Conservation (phyloP, 139 green algal species). For the Chlamydomonas sp. region DNA sequence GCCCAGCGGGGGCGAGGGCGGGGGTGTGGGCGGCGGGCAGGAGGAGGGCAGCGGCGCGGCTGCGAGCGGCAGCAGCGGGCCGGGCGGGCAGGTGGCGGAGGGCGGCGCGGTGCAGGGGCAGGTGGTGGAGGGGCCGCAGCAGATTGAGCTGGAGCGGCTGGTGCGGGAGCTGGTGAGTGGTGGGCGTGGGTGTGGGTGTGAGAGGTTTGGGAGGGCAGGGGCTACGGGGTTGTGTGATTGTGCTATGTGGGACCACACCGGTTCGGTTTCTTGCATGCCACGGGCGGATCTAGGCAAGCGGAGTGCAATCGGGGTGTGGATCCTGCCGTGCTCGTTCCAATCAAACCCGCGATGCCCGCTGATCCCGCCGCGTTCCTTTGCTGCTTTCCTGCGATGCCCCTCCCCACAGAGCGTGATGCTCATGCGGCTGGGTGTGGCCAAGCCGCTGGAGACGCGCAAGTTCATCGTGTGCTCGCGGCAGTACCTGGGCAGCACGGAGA, state of each 20-base stretch:
- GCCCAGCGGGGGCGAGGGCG: neutral
- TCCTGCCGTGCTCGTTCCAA: no score
- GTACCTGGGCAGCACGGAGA: constrained; percentile 68
- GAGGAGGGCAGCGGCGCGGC: neutral
- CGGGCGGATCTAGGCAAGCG: neutral
- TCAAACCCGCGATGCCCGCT: no score
- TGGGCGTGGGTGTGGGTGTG: neutral
- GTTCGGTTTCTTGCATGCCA: no score
- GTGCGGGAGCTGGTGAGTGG: constrained; percentile 56
- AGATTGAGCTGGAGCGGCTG: constrained; percentile 44
- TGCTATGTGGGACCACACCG: no score
- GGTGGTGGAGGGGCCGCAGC: neutral
- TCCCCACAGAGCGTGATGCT: constrained; percentile 61
- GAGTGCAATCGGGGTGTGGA: neutral
- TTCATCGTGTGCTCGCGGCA: constrained; percentile 70
- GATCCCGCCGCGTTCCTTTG: no score
- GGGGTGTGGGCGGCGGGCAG: neutral
- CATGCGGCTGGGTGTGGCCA: constrained; percentile 68
- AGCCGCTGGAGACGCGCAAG: constrained; percentile 73
- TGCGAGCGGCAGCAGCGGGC: neutral
- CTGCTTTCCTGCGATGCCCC: neutral
- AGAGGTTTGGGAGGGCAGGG: neutral
- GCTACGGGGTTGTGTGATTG: no score
- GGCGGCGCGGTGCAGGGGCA: neutral
- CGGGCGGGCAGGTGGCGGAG: neutral